Base-by-base conservation (phyloP, 176 grass and related monocot genomes). In the Ensete glaucum region DNA sequence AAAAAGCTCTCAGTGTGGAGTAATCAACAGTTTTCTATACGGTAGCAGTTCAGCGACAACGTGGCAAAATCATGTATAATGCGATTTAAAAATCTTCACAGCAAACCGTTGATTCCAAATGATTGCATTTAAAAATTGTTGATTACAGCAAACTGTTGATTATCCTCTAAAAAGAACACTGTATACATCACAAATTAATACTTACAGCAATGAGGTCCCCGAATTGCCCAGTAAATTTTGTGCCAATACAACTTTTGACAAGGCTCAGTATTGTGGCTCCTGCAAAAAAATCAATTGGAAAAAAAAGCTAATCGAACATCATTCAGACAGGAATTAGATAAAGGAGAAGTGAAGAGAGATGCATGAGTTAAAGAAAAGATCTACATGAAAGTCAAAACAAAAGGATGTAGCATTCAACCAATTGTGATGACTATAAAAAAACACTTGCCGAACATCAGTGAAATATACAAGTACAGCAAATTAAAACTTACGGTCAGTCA, bases 161-260 rank as follows among this genome's bases (percentile, higher is more conserved):
- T 34, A 34, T 34, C 34, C 34, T 34, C 34, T 89, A 51, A 34
- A 34, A 34, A 3, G 34, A 34, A 34, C 34, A 57, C 12, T 27
- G 51, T 16, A 26, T 7, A 9, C 34, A 24, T 23, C 23, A 26
- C 72, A 74, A 66, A 71, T 66, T 23, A 9, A 55, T 85, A 85
- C 90, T 87, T 73, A 99, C 95, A 68, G 95, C 88, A 85, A 99
- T 94, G 75, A 99, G 78, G 73, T 99, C 86, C n/a, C 90, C 95
- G 77, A 94, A 99, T 75, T 91, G 95, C 52, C 91, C 82, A 53
- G 95, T 99, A 85, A 99, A 99, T 94, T 99, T 99, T 77, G 95
- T 99, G 78, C 86, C 90, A 14, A 99, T 91, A 62, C 87, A 97
- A 74, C 90, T 97, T 85, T 92, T 97, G 50, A 99, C 54, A 50